Base-by-base conservation (phyloP, 768 basidiomycete species). In the Tricholoma sp. region DNA sequence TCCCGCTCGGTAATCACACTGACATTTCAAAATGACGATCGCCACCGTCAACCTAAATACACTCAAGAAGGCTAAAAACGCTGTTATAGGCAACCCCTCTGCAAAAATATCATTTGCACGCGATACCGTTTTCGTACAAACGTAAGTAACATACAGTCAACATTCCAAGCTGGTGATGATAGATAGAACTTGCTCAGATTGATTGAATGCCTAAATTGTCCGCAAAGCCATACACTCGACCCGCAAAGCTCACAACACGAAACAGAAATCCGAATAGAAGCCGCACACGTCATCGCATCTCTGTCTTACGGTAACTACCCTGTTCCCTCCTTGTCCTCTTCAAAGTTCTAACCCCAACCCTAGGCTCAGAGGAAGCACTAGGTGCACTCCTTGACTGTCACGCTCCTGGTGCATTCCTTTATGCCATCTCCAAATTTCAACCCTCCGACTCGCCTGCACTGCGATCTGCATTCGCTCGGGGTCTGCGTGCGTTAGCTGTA, bases 11-110 rank as follows among this genome's bases (percentile, higher is more conserved):
- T n/a, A n/a, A n/a, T n/a, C n/a, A n/a, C n/a, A n/a, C n/a, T n/a
- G n/a, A n/a, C n/a, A n/a, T n/a, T n/a, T n/a, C n/a, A 32, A 21
- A 0, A 73, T 53, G 72, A 81, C 63, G 35, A 59, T 64, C 55
- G 52, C 55, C 53, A 34, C 62, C 3, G 54, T 67, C 7, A 65
- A 58, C 43, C 62, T 74, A 24, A 59, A 75, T 16, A 70, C 69
- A 52, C 80, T 90, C 61, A 91, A 89, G 71, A 74, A 77, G 58
- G 78, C 83, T 58, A 91, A 91, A 71, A 91, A 91, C 68, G 67
- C 77, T 0, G 85, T 91, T 50, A 91, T 91, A 37, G 90, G 90
- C 1, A 92, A 91, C 59, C 89, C 88, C 0, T 80, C 83, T 0
- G 86, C 87, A 1, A 92, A 92, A 67, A 65, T 76, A 2, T 68